These are phyloP conservation scores for Talaromyces thailandensis DNA, from an alignment of 495 filamentous ascomycete genomes.

Conservation along the genomic window DNA sequence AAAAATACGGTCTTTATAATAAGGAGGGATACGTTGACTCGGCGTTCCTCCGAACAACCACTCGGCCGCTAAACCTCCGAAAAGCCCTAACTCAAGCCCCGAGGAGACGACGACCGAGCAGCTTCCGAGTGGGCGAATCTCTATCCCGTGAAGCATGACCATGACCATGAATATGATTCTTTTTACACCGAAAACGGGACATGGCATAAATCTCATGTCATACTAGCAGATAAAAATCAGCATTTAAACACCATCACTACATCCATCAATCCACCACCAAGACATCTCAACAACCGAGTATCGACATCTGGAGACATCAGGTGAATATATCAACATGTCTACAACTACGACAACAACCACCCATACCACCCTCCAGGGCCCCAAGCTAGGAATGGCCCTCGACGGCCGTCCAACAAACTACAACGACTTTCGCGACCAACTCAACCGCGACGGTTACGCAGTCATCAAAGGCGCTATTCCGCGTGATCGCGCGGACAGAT, in stretches of 20 bases:
- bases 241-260: background rate
- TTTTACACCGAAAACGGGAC: background rate
- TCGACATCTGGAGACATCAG: background rate
- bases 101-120: background rate
- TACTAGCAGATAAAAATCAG: background rate
- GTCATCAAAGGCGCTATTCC: constrained; percentile 39
- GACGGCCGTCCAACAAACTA: constrained; percentile 9
- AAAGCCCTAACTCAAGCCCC: constrained; percentile 1
- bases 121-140: constrained; percentile 2
- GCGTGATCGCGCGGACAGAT: constrained; percentile 23
- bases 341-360: background rate
- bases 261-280: background rate
- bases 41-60: background rate
- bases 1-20: too few species aligned
- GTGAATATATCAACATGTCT: background rate
- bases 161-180: background rate
- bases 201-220: background rate
- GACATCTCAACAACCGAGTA: background rate
- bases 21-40: background rate
- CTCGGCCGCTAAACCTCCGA: constrained; percentile 5
- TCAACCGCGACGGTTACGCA: constrained; percentile 30
- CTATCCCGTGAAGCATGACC: background rate
- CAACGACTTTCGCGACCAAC: constrained; percentile 25
- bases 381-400: background rate
- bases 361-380: background rate